Conservation (phyloP, 2,329 filamentous ascomycete species). For the Penicillium sp. region DNA sequence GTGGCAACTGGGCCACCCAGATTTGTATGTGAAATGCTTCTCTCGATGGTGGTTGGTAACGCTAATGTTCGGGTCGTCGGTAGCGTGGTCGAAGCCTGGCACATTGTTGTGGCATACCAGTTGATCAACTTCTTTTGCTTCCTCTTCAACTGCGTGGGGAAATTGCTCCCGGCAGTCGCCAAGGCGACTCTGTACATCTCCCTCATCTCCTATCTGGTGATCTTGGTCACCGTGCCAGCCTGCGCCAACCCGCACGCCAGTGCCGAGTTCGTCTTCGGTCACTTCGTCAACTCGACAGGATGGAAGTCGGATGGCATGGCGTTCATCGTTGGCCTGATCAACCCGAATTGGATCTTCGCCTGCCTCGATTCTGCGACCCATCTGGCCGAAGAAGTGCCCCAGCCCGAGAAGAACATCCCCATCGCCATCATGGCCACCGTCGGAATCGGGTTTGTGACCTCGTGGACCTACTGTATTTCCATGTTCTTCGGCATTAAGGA, state of each 20-base stretch:
- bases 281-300: conserved; percentile 54
- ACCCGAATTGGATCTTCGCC: conserved; percentile 52
- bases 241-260: conserved; percentile 47
- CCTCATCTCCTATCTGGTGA: conserved; percentile 49
- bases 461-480: conserved; percentile 48
- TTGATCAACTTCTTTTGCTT: conserved; percentile 49
- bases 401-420: conserved; percentile 8
- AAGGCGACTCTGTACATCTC: conserved; percentile 47
- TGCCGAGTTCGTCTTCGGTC: conserved; percentile 52
- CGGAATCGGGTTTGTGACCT: conserved; percentile 43
- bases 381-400: conserved; percentile 52
- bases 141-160: conserved; percentile 49
- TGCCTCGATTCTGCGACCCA: conserved; percentile 53
- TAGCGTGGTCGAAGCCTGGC: conserved; percentile 36
- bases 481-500: conserved; percentile 53
- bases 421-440: conserved; percentile 51
- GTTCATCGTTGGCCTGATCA: conserved; percentile 55
- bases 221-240: conserved; percentile 49
- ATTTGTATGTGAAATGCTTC: conserved; percentile 51
- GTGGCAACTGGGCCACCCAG: conserved; percentile 52
- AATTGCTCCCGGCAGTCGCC: conserved; percentile 40
- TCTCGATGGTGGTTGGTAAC: too few species aligned
- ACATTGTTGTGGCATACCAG: conserved; percentile 47
- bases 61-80: too few species aligned
- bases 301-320: conserved; percentile 50